Percentiles rank a stretch among this genome's conserved stretches.
Conservation (phyloP, 2,329 filamentous ascomycete species). For the Fusarium cicatricum region DNA sequence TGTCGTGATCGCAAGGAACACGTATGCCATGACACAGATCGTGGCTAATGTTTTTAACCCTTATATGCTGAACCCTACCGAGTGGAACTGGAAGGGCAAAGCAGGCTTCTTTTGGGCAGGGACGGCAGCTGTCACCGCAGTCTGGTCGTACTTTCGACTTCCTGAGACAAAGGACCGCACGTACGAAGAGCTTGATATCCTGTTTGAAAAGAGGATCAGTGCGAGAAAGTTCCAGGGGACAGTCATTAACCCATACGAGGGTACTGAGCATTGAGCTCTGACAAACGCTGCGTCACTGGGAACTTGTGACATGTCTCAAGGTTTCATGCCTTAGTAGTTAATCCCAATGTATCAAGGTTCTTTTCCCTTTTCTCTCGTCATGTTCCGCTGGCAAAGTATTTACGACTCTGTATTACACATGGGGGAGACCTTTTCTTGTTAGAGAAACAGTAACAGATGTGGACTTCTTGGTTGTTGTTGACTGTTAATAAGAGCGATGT, state of each 20-base stretch:
- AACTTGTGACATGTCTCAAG: too few species aligned
- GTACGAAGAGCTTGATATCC: slow-evolving; percentile 47
- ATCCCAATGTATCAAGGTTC: too few species aligned
- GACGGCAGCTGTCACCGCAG: slow-evolving; percentile 35
- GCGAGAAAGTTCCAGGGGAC: slow-evolving; percentile 47
- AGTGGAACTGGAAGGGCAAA: slow-evolving; percentile 49
- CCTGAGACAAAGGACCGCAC: slow-evolving; percentile 46
- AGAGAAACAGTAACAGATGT: too few species aligned
- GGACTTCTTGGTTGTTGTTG: too few species aligned
- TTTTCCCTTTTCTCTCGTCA: too few species aligned
- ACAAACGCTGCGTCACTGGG: too few species aligned
- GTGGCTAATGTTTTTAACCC: slow-evolving; percentile 44
- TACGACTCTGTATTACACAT: too few species aligned
- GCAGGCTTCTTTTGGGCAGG: slow-evolving; percentile 46
- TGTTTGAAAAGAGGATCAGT: slow-evolving; percentile 44
- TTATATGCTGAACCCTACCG: slow-evolving; percentile 46
- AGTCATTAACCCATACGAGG: slow-evolving; percentile 8
- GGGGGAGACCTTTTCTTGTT: too few species aligned
- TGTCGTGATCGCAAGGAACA: slow-evolving; percentile 50
- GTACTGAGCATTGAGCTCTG: not conserved
- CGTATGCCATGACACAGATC: slow-evolving; percentile 42
- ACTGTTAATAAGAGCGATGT: too few species aligned
- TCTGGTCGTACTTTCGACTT: slow-evolving; percentile 48
- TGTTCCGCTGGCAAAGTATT: too few species aligned
- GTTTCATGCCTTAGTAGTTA: too few species aligned